phyloP scores from a whole-genome alignment of 345 rosid species.

The Gossypioides kirkii region DNA sequence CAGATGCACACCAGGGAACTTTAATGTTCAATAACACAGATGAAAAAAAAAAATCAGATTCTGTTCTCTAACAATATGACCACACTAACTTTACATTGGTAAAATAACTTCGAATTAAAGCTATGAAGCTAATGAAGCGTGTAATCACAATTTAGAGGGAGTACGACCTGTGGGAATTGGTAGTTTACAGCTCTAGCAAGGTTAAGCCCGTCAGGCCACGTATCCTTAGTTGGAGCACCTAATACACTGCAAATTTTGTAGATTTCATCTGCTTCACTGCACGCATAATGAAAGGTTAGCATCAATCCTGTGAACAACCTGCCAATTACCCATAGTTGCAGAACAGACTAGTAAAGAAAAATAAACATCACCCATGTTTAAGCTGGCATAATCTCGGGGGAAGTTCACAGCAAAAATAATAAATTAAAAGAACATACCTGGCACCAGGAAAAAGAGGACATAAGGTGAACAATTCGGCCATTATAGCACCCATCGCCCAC shows the following conservation, averaged over 20 bases:
- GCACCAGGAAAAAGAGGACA: conserved; percentile 90
- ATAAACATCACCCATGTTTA: background rate
- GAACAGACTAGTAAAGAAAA: background rate
- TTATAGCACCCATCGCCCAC: conserved; percentile 99
- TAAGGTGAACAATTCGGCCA: conserved; percentile 78
- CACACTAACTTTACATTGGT: background rate
- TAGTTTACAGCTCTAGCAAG: conserved; percentile 77
- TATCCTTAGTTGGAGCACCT: conserved; percentile 70
- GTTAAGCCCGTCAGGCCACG: conserved; percentile 84
- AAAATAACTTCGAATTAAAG: background rate
- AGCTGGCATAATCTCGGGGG: background rate
- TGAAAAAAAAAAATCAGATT: no score
- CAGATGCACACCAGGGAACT: conserved; percentile 15
- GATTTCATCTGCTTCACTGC: conserved; percentile 96
- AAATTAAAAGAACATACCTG: conserved; percentile 36
- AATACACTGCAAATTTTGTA: conserved; percentile 84
- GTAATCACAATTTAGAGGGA: background rate
- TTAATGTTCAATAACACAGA: background rate
- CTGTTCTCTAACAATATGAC: background rate
- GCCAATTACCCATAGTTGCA: background rate
- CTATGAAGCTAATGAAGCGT: background rate
- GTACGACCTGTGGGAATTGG: conserved; percentile 70
- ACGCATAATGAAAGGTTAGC: conserved; percentile 9
- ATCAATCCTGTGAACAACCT: background rate
- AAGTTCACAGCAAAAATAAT: background rate